Base-by-base conservation (phyloP, 441 rosid species). In the Populus hybrid region DNA sequence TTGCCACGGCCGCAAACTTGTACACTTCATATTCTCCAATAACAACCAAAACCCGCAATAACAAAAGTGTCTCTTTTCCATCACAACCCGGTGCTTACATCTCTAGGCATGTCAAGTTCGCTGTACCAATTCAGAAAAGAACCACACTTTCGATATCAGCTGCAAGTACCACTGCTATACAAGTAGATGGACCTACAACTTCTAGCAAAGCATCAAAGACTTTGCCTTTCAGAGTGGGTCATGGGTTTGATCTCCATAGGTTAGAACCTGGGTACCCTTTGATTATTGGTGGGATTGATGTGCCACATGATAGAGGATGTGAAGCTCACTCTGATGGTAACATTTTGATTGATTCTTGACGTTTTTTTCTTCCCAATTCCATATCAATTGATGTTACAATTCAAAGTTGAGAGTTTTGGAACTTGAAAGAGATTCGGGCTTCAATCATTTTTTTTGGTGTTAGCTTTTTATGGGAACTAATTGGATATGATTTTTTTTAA, bases 301-400 rank as follows among this genome's bases (percentile, higher is more conserved):
- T 94, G 72, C 98, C 98, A 34, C 93, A 91, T 10, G 96, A 93
- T 34, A 87, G 88, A 85, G 99, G 99, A 84, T 95, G 99, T 76
- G 98, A 95, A 83, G 99, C 98, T 86, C 99, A 93, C 84, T 95
- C 99, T 34, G 99, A 93, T 84, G 99, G 99, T 92, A 82, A 57
- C n/a, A 20, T 14, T 73, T 8, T 53, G 30, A 5, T 71, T 34
- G 36, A 57, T 1, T 64, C 53, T 11, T 69, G 38, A 67, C 6
- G 71, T 69, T 77, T 46, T 42, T 10, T 40, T 36, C 7, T 40
- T 40, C 16, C 50, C 50, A 42, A 24, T 24, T 64, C 11, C 8
- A 21, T 72, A 32, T 53, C 68, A 78, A 42, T 71, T 24, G 14
- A 42, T 24, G 10, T 5, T 21, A n/a, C 32, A 26, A 26, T 23